Base-by-base conservation (phyloP, 129 eudicot genomes). In the Helianthus annuus region DNA sequence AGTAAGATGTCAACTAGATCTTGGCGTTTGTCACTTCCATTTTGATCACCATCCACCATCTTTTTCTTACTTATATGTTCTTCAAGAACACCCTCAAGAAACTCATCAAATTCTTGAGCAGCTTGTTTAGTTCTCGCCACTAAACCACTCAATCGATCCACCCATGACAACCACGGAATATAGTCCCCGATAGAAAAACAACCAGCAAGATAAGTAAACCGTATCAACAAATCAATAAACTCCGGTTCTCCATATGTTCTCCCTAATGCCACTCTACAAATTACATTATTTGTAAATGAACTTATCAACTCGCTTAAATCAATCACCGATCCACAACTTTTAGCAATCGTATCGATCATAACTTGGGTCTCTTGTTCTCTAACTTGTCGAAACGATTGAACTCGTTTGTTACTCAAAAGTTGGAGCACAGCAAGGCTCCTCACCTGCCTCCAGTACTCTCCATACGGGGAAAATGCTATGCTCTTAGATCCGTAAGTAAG, bases 391-490 rank as follows among this genome's bases (percentile, higher is more conserved):
- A 76, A 81, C 0, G 79, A 77, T 10, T 63, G 76, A 24, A 85
- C 85, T 38, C 72, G 70, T 58, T 24, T 70, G 66, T 15, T 75
- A 52, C 74, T 75, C 29, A 85, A 64, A 46, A 85, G 81, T 5
- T 54, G 56, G 15, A 77, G 51, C 17, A 77, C 76, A 10, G 76
- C 81, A 69, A 70, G 62, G 74, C 83, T 72, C 49, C 75, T 84
- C 45, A 79, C 36, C 11, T 77, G 88, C 62, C 83, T 72, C 88
- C 85, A 80, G 17, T 76, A 73, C n/a, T 84, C 85, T 1, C 86
- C 84, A 22, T 81, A 81, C 2, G 74, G 70, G 6, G 81, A 29
- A 42, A 70, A 68, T 0, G 72, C 83, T 51, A 84, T 63, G 76
- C 76, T 82, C 54, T 56, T 83, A 5, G 53, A 48, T 9, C 73